These are phyloP conservation scores for Capillidium heterosporum DNA, from an alignment of 371 early-diverging fungal species.

Conservation along the genomic window DNA sequence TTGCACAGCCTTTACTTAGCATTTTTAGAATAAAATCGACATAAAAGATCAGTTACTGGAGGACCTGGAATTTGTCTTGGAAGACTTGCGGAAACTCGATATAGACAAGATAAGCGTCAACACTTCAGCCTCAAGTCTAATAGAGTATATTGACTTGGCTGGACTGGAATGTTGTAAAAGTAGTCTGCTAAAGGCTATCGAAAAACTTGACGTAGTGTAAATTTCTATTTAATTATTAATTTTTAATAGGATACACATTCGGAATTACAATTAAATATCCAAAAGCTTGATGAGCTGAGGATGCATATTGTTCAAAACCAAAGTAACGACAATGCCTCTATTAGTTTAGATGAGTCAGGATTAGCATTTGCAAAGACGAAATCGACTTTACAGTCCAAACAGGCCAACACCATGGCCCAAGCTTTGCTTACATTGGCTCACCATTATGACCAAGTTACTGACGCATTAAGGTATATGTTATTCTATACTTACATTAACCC, in stretches of 20 bases:
- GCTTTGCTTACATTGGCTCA: constrained; percentile 15
- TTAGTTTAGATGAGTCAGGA: constrained; percentile 16
- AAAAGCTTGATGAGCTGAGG: background rate
- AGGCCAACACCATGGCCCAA: constrained; percentile 17
- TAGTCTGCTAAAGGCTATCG: background rate
- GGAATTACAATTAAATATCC: background rate
- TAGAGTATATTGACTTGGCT: constrained; percentile 8
- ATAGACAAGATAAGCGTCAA: no score
- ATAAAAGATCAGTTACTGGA: background rate
- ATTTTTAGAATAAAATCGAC: background rate
- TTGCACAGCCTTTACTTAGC: background rate
- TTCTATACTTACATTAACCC: background rate
- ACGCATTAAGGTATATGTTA: constrained; percentile 15
- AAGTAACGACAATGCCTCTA: constrained; percentile 6
- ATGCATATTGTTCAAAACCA: no score
- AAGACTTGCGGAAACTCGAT: no score
- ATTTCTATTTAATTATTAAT: background rate
- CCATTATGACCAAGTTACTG: constrained; percentile 18
- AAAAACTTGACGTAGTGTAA: background rate
- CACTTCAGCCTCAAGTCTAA: no score
- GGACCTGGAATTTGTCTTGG: background rate
- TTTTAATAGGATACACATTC: background rate
- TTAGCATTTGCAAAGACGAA: constrained; percentile 16
- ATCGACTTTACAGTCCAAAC: constrained; percentile 14
- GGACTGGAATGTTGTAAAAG: background rate